phyloP scores from a whole-genome alignment of 108 stramenopile genomes.

The Aurantiochytrium sp. region DNA sequence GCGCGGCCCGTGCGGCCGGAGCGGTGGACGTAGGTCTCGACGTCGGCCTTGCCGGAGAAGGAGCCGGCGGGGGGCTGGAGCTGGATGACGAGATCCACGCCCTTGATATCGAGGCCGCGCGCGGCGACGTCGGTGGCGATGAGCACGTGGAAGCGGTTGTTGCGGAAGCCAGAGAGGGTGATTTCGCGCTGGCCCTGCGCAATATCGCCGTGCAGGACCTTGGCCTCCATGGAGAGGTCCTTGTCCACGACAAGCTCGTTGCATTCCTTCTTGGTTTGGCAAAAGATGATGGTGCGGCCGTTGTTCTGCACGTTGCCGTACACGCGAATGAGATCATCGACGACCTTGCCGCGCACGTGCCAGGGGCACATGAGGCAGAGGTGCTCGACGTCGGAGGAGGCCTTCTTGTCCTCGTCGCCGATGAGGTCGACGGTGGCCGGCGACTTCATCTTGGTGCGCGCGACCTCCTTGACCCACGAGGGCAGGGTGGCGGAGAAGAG shows the following conservation, averaged over 20 bases:
- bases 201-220: slow-evolving; percentile 98
- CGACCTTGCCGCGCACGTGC: slow-evolving; percentile 74
- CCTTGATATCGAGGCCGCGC: slow-evolving; percentile 93
- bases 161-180: slow-evolving; percentile 86
- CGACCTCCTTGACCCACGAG: slow-evolving; percentile 86
- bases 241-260: slow-evolving; percentile 84
- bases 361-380: slow-evolving; percentile 84
- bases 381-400: slow-evolving; percentile 89
- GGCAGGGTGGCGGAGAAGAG: slow-evolving; percentile 98
- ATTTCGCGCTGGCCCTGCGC: slow-evolving; percentile 95
- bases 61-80: slow-evolving; percentile 85
- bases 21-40: slow-evolving; percentile 83
- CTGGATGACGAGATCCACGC: slow-evolving; percentile 92
- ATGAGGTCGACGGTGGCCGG: slow-evolving; percentile 86
- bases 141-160: slow-evolving; percentile 86
- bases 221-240: slow-evolving; percentile 77
- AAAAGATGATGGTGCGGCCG: slow-evolving; percentile 96
- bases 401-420: slow-evolving; percentile 58
- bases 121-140: slow-evolving; percentile 99
- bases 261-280: slow-evolving; percentile 84
- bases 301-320: slow-evolving; percentile 78
- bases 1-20: slow-evolving; percentile 97
- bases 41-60: slow-evolving; percentile 76
- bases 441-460: slow-evolving; percentile 74
- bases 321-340: slow-evolving; percentile 76